Base-by-base conservation (phyloP, 2,329 filamentous ascomycete species). In the Phaeophleospora eucalypticola region DNA sequence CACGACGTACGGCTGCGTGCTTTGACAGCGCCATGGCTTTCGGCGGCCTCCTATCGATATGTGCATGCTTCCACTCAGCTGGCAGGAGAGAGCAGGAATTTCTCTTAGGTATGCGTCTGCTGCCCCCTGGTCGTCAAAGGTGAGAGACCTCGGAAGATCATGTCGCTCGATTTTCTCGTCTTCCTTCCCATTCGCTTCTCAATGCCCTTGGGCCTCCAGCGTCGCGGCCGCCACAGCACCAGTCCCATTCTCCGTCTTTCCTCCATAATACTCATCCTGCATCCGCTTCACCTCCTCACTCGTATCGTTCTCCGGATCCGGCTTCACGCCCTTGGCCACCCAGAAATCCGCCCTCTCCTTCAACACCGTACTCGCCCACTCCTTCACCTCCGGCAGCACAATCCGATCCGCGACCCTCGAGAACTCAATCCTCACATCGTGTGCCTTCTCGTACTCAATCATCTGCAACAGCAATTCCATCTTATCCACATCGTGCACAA, bases 401-500 rank as follows among this genome's bases (percentile, higher is more conserved):
- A 97, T 84, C 58, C 80, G 81, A 38, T 73, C 77, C 7, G 86
- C 80, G 2, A 96, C 93, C 63, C 86, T 84, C 0, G 82, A 79
- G 58, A 98, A 97, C 66, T 97, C 89, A 33, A 89, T 67, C 53
- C 72, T 70, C 20, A 81, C 80, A 45, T 82, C 70, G 41, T 81
- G 75, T 10, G 77, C 71, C 60, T 86, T 84, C 78, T 98, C 93
- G 64, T 98, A 98, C 69, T 98, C 93, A 21, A 95, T 74, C 87
- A 96, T 96, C 73, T 98, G 93, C 63, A 95, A 72, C 51, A 98
- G 71, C 56, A 98, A 74, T 72, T 98, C 93, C 68, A 98, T 83
- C 82, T 97, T 97, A 71, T 98, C 93, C 49, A 98, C 81, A 66
- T 98, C 93, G 67, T 98, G 93, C 36, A 98, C 93, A 54, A 91